Conservation (phyloP, 768 basidiomycete genomes). For the Suillus plorans region DNA sequence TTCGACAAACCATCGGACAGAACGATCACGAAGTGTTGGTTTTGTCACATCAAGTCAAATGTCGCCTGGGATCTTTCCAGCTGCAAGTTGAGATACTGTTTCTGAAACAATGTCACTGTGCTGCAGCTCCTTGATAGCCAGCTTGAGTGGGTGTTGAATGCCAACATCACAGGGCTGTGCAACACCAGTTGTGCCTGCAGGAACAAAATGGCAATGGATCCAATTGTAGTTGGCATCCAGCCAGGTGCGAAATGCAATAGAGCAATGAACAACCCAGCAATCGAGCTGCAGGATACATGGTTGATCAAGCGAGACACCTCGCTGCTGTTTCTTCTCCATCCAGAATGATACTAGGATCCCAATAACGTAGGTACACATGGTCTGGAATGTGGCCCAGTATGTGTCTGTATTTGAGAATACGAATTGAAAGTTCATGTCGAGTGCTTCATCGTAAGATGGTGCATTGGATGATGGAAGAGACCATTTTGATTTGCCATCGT, state of each 20-base stretch:
- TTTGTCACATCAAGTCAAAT: slow-evolving; percentile 22
- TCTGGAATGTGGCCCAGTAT: too few species aligned
- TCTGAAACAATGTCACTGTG: too few species aligned
- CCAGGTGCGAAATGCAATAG: slow-evolving; percentile 2
- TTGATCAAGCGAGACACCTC: too few species aligned
- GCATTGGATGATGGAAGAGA: too few species aligned
- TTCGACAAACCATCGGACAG: slow-evolving; percentile 33
- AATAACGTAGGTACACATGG: too few species aligned
- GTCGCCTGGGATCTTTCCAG: slow-evolving; percentile 6
- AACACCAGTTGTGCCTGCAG: neutral
- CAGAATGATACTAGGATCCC: too few species aligned
- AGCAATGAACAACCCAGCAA: slow-evolving; percentile 3
- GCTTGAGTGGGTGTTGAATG: slow-evolving; percentile 37
- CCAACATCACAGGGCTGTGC: slow-evolving; percentile 10
- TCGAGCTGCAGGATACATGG: too few species aligned
- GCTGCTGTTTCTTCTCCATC: too few species aligned
- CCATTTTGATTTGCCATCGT: too few species aligned
- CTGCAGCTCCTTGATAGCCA: slow-evolving; percentile 18
- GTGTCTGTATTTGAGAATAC: too few species aligned
- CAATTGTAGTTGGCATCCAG: neutral
- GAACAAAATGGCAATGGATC: neutral
- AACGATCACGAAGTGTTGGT: slow-evolving; percentile 22
- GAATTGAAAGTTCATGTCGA: too few species aligned
- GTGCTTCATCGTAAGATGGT: too few species aligned
- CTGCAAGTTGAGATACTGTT: neutral